A percentile compares a stretch with the other conserved stretches of the same genome.
Evolutionary conservation across 129 eudicot genomes (phyloP).

Genomic region (Logfia minima): DNA sequence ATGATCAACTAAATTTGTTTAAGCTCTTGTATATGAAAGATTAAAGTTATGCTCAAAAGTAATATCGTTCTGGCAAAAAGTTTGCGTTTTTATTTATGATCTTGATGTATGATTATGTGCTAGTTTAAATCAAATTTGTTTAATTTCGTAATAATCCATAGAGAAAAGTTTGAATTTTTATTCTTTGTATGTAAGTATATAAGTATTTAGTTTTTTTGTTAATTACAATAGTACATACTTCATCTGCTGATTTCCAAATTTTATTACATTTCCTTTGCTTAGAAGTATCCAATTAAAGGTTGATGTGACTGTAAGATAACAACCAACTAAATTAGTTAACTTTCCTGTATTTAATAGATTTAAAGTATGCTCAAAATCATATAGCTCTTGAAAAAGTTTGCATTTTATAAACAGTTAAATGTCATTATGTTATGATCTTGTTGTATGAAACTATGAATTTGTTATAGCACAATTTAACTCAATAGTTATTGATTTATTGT

Average conservation of each 20-base stretch:
- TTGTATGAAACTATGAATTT: neutral
- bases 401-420: neutral
- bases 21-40: neutral
- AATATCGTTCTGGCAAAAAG: neutral
- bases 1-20: neutral
- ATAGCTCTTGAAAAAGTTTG: neutral
- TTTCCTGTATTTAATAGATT: neutral
- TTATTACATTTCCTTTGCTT: neutral
- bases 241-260: neutral
- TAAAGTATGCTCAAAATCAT: neutral
- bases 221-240: neutral
- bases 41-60: neutral
- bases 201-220: neutral
- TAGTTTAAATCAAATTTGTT: neutral
- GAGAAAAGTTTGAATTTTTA: neutral
- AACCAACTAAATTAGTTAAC: neutral
- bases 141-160: neutral
- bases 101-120: neutral
- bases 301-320: neutral
- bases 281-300: neutral
- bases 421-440: neutral
- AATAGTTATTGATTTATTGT: neutral
- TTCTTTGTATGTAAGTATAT: neutral
- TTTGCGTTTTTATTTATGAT: neutral
- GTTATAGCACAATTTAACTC: conserved; percentile 13